These are phyloP conservation scores for Phytopythium vexans DNA, from an alignment of 352 stramenopile species.

Conservation along the genomic window DNA sequence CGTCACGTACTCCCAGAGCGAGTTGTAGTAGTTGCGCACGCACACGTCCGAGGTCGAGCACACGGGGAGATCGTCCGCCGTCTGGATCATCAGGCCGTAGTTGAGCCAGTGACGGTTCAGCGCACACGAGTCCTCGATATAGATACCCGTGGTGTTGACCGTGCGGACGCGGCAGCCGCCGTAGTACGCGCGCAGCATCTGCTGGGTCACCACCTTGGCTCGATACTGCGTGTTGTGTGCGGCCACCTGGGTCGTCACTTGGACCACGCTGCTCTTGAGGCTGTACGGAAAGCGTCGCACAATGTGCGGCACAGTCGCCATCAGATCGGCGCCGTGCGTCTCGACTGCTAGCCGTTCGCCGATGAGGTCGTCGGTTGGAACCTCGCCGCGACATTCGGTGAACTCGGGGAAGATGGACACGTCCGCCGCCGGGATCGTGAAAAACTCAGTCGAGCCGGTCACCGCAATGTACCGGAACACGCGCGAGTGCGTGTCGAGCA, in stretches of 20 bases:
- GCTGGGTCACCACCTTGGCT: slow-evolving; percentile 2
- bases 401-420: slow-evolving; percentile 12
- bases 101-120: slow-evolving; percentile 9
- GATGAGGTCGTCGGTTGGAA: slow-evolving; percentile 6
- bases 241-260: slow-evolving; percentile 3
- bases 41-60: slow-evolving; percentile 11
- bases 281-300: slow-evolving; percentile 10
- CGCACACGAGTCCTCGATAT: slow-evolving; percentile 6
- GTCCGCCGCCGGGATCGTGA: slow-evolving; percentile 8
- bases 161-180: slow-evolving; percentile 9
- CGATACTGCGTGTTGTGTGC: neutral
- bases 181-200: slow-evolving; percentile 11
- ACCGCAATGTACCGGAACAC: slow-evolving; percentile 10
- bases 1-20: slow-evolving; percentile 11
- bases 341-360: slow-evolving; percentile 5
- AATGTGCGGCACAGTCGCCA: slow-evolving; percentile 6
- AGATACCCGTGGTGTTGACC: slow-evolving; percentile 9
- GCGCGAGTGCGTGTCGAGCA: slow-evolving; percentile 9
- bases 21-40: slow-evolving; percentile 21
- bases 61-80: slow-evolving; percentile 8
- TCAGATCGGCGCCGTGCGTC: slow-evolving; percentile 5
- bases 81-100: slow-evolving; percentile 14
- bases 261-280: slow-evolving; percentile 5
- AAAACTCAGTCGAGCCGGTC: slow-evolving; percentile 7
- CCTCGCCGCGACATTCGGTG: slow-evolving; percentile 8